Conservation (phyloP, 2,329 filamentous ascomycete genomes). For the Stagonosporopsis tanaceti region DNA sequence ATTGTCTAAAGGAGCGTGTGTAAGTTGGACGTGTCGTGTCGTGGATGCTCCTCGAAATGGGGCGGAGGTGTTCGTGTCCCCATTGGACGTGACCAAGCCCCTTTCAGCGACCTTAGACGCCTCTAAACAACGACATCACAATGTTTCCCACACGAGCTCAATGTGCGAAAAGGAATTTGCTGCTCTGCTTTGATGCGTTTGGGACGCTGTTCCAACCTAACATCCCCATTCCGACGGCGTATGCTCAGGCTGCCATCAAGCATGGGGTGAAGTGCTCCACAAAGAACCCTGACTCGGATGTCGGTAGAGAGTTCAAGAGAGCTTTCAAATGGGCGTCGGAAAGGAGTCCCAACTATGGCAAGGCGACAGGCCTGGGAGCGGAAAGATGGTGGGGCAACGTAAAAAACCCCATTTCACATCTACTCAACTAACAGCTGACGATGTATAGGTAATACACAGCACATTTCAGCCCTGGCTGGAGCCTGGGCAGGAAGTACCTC, state of each 20-base stretch:
- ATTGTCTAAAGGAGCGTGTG: slow-evolving; percentile 41
- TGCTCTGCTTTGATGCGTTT: slow-evolving; percentile 71
- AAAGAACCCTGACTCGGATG: slow-evolving; percentile 32
- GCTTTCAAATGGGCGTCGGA: slow-evolving; percentile 60
- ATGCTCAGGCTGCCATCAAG: slow-evolving; percentile 60
- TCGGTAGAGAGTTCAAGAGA: slow-evolving; percentile 44
- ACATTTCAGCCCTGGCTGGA: slow-evolving; percentile 51
- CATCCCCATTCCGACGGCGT: slow-evolving; percentile 61
- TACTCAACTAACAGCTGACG: slow-evolving; percentile 9
- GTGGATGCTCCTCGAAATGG: slow-evolving; percentile 10
- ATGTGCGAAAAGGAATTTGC: slow-evolving; percentile 54
- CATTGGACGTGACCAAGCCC: slow-evolving; percentile 26
- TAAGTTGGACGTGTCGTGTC: slow-evolving; percentile 20
- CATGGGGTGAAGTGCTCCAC: slow-evolving; percentile 58
- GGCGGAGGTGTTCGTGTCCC: slow-evolving; percentile 40
- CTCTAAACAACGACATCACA: slow-evolving; percentile 13
- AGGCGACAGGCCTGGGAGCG: slow-evolving; percentile 59
- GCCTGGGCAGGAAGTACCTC: slow-evolving; percentile 50
- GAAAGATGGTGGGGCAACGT: slow-evolving; percentile 69
- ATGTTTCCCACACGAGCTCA: slow-evolving; percentile 17
- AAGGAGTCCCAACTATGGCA: slow-evolving; percentile 67
- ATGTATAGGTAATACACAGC: slow-evolving; percentile 59
- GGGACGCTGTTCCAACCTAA: slow-evolving; percentile 68
- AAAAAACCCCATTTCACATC: slow-evolving; percentile 28
- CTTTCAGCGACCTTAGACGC: slow-evolving; percentile 27